A percentile compares a stretch with the other conserved stretches of the same genome.
Conservation (phyloP, 2,329 filamentous ascomycete genomes). For the Nannizziopsis barbatae region DNA sequence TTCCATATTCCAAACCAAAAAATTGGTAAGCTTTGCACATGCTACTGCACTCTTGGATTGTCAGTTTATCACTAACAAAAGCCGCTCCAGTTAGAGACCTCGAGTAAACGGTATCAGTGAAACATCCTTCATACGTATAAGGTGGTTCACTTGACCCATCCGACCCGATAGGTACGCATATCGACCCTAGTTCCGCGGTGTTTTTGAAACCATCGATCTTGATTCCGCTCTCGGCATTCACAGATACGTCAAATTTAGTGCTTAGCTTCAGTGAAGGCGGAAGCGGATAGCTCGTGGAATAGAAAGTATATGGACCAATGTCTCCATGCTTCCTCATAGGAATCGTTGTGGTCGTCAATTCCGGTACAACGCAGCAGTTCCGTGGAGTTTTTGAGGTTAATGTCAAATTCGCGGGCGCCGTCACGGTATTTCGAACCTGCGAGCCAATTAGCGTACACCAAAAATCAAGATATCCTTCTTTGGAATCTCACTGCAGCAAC, state of each 20-base stretch:
- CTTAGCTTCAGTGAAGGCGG: conserved; percentile 3
- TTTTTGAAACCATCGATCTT: conserved; percentile 10
- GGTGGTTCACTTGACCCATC: neutral
- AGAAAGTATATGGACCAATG: conserved; percentile 12
- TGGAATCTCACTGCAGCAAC: conserved; percentile 12
- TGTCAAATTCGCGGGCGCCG: conserved; percentile 2
- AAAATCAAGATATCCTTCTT: neutral
- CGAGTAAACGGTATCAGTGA: conserved; percentile 10
- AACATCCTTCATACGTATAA: conserved; percentile 12
- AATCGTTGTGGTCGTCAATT: conserved; percentile 7
- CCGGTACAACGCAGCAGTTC: conserved; percentile 13
- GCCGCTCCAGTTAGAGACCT: conserved; percentile 8
- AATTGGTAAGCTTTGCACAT: conserved; percentile 11
- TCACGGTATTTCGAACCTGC: conserved; percentile 9
- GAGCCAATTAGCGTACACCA: neutral
- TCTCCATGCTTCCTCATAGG: conserved; percentile 8
- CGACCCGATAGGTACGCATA: conserved; percentile 7
- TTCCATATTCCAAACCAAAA: conserved; percentile 14
- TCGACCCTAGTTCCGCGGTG: conserved; percentile 9
- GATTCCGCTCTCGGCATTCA: neutral
- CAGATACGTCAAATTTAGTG: conserved; percentile 12
- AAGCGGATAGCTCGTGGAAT: conserved; percentile 7
- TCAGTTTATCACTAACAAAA: conserved; percentile 6
- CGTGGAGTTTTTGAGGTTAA: conserved; percentile 9
- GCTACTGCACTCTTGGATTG: conserved; percentile 6